phyloP scores from a whole-genome alignment of 1,284 basidiomycete species.

The Apiotrichum akiyoshidainum region DNA sequence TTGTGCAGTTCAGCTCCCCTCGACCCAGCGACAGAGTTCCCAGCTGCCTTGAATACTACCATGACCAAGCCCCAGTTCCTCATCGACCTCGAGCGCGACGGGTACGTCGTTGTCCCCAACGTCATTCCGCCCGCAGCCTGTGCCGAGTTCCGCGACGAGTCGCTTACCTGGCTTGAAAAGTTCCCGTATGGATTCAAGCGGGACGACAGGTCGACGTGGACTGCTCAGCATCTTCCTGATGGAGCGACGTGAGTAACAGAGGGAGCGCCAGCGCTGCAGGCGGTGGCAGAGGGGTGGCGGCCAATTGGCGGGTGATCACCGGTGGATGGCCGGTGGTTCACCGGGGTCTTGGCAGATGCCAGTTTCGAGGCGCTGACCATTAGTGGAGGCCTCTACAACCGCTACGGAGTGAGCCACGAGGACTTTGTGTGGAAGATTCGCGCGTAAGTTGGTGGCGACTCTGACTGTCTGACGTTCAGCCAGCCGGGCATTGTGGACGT shows the following conservation, averaged over 20 bases:
- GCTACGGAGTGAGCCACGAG: constrained; percentile 40
- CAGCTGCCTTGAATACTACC: neutral
- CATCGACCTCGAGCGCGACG: constrained; percentile 25
- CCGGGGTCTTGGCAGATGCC: too few relatives aligned
- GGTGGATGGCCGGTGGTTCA: too few relatives aligned
- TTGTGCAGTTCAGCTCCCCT: too few relatives aligned
- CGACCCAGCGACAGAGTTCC: too few relatives aligned
- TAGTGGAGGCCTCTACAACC: constrained; percentile 30
- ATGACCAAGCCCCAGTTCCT: constrained; percentile 26
- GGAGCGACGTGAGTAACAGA: constrained; percentile 22
- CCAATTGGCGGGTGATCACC: neutral
- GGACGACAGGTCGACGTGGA: constrained; percentile 39
- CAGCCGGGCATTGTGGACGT: constrained; percentile 34
- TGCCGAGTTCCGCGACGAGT: constrained; percentile 19
- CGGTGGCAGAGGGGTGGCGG: neutral
- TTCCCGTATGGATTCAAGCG: constrained; percentile 40
- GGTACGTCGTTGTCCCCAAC: constrained; percentile 26
- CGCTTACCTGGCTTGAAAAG: constrained; percentile 28
- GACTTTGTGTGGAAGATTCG: constrained; percentile 45
- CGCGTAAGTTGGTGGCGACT: too few relatives aligned
- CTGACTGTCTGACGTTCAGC: neutral
- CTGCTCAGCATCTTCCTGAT: constrained; percentile 33
- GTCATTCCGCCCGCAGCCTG: constrained; percentile 18
- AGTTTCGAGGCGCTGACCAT: neutral
- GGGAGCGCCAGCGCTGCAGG: neutral